Conservation (phyloP, 2,329 filamentous ascomycete genomes). For the Domatiomyces catenatus region DNA sequence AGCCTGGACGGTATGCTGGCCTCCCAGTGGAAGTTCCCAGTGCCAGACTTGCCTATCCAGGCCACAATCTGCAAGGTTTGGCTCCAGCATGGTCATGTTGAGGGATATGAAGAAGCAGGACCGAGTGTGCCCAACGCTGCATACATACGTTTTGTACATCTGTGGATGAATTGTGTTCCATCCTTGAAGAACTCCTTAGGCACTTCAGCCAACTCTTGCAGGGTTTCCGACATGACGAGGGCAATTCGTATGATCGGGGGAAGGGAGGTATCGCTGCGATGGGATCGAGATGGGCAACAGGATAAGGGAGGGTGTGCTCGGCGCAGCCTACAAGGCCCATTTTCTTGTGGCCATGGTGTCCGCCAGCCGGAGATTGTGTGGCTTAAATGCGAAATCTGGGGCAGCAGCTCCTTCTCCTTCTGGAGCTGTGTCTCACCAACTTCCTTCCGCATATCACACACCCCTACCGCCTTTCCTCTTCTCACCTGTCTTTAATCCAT, state of each 20-base stretch:
- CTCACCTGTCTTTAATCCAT: background rate
- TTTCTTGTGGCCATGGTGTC: background rate
- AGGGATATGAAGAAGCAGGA: background rate
- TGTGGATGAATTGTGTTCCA: slow-evolving; percentile 33
- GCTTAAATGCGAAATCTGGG: background rate
- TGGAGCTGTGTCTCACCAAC: background rate
- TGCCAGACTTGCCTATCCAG: no score
- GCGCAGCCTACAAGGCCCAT: background rate
- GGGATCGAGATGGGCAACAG: background rate
- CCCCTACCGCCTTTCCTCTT: no score
- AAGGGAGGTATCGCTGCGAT: background rate
- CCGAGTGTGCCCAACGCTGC: background rate
- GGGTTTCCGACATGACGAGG: slow-evolving; percentile 21
- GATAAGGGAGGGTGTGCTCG: background rate
- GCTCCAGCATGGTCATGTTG: background rate
- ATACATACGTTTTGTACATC: slow-evolving; percentile 34
- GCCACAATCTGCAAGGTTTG: background rate
- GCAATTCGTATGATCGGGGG: background rate
- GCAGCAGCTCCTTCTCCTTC: background rate
- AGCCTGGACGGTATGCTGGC: background rate
- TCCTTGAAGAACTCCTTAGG: slow-evolving; percentile 39
- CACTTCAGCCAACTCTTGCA: slow-evolving; percentile 46
- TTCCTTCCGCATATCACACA: background rate
- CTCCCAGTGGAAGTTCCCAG: no score
- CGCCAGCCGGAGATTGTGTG: background rate